A percentile compares a stretch with the other conserved stretches of the same genome.
Evolutionary conservation across 176 grass and related monocot species (phyloP).

Genomic region (sorghum (Sorghum bicolor)): DNA sequence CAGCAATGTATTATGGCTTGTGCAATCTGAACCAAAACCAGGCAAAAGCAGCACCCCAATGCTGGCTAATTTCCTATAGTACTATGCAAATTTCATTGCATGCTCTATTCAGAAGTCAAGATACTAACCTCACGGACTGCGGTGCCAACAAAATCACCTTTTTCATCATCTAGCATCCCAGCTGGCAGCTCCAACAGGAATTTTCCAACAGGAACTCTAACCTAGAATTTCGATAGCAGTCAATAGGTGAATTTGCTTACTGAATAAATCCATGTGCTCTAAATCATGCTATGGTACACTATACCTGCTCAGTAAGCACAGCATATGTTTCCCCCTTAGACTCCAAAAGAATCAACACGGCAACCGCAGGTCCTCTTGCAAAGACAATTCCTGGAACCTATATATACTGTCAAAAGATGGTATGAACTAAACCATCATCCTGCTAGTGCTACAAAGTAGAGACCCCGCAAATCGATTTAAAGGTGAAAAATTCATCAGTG

Average conservation of each 20-base stretch:
- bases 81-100: not conserved
- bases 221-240: slow-evolving; percentile 36
- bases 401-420: slow-evolving; percentile 20
- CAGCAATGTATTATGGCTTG: not conserved
- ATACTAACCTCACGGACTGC: slow-evolving; percentile 83
- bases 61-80: not conserved
- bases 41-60: not conserved
- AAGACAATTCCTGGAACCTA: slow-evolving; percentile 99
- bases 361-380: slow-evolving; percentile 83
- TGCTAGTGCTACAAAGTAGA: not conserved
- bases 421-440: not conserved
- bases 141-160: slow-evolving; percentile 78
- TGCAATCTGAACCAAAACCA: not conserved
- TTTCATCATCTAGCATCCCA: slow-evolving; percentile 93
- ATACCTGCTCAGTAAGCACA: slow-evolving; percentile 89
- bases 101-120: too few species aligned
- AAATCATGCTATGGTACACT: not conserved
- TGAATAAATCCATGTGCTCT: not conserved
- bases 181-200: slow-evolving; percentile 84
- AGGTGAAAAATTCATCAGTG: not conserved
- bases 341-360: slow-evolving; percentile 86
- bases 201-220: slow-evolving; percentile 83
- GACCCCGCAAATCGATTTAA: not conserved
- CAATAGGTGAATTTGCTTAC: not conserved
- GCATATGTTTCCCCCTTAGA: slow-evolving; percentile 63